phyloP scores from a whole-genome alignment of 2,329 filamentous ascomycete genomes.

The Neonectria sp. region DNA sequence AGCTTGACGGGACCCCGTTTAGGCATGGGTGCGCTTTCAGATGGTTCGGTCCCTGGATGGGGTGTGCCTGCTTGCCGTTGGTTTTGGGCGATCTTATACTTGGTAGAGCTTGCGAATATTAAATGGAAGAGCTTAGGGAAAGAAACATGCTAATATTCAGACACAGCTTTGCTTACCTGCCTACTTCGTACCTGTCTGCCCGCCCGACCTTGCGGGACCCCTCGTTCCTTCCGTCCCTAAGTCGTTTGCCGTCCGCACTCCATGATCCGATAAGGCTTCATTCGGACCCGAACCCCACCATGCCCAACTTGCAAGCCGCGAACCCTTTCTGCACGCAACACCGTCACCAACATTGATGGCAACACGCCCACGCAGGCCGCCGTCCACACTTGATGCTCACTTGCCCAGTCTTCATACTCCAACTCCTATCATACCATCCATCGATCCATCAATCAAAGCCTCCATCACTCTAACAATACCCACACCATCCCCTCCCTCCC shows the following conservation, averaged over 20 bases:
- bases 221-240: conserved; percentile 17
- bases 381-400: conserved; percentile 10
- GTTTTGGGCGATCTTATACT: neutral
- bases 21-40: conserved; percentile 19
- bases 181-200: neutral
- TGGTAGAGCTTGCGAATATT: neutral
- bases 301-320: neutral
- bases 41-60: conserved; percentile 24
- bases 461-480: conserved; percentile 25
- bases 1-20: conserved; percentile 25
- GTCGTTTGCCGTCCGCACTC: conserved; percentile 8
- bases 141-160: neutral
- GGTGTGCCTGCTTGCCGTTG: conserved; percentile 9
- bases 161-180: neutral
- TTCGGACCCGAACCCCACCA: conserved; percentile 17
- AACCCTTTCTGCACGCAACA: conserved; percentile 7
- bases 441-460: conserved; percentile 26
- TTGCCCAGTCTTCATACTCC: conserved; percentile 12
- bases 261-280: conserved; percentile 36
- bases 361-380: conserved; percentile 15
- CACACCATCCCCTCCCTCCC: conserved; percentile 35
- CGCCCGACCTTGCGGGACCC: neutral
- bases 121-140: too few species aligned
- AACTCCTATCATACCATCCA: conserved; percentile 20
- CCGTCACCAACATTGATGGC: conserved; percentile 18